Conservation (phyloP, 805 yeast genomes). For the Wickerhamiella brachini region DNA sequence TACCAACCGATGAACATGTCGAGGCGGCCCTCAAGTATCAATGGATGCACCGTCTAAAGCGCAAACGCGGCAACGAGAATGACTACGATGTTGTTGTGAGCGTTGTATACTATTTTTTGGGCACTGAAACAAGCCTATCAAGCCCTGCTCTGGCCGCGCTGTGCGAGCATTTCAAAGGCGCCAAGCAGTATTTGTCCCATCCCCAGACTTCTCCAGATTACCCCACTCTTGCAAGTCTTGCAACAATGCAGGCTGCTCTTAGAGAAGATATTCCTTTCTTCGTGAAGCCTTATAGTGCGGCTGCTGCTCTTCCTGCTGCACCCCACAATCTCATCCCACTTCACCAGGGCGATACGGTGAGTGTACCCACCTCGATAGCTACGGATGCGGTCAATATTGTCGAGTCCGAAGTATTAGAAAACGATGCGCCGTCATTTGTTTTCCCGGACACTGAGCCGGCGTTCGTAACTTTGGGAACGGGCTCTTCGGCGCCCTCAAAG, state of each 20-base stretch:
- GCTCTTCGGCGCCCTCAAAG: conserved; percentile 78
- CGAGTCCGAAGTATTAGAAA: neutral
- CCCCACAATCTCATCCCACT: neutral
- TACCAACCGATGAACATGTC: conserved; percentile 44
- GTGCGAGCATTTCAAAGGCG: conserved; percentile 31
- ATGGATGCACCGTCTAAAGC: conserved; percentile 3
- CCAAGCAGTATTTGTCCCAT: conserved; percentile 62
- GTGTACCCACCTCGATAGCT: conserved; percentile 1
- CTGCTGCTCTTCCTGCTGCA: neutral
- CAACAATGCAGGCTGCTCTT: conserved; percentile 23
- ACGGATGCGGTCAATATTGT: neutral
- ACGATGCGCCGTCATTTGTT: neutral
- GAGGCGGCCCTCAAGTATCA: conserved; percentile 17
- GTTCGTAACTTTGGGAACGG: conserved; percentile 75
- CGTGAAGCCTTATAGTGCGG: neutral
- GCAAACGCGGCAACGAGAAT: conserved; percentile 11
- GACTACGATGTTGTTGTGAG: conserved; percentile 25
- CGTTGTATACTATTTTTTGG: conserved; percentile 64
- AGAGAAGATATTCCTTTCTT: conserved; percentile 18
- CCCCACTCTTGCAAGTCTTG: conserved; percentile 43
- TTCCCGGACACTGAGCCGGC: conserved; percentile 27
- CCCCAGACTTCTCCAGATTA: conserved; percentile 46
- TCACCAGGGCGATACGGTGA: conserved; percentile 5
- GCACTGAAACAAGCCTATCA: conserved; percentile 38
- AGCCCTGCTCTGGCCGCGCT: conserved; percentile 7